phyloP scores from a whole-genome alignment of 345 rosid species.

The Brassica juncea region DNA sequence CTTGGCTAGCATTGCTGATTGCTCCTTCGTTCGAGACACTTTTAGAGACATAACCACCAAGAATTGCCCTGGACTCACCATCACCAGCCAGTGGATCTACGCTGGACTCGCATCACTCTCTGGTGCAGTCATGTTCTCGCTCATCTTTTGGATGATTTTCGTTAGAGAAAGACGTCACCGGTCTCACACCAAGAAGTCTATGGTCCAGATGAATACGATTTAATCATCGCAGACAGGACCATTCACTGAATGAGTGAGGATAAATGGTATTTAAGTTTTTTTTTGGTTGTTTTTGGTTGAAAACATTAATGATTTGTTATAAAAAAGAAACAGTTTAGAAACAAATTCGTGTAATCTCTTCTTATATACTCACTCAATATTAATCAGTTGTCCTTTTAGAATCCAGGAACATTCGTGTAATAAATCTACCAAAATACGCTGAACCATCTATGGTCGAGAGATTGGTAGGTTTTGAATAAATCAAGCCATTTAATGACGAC shows the following conservation, averaged over 20 bases:
- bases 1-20: slow-evolving; percentile 48
- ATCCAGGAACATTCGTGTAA: not conserved
- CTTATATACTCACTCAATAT: not conserved
- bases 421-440: not conserved
- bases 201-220: slow-evolving; percentile 34
- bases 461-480: not conserved
- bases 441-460: not conserved
- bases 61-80: slow-evolving; percentile 48
- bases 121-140: slow-evolving; percentile 47
- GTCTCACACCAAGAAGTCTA: slow-evolving; percentile 31
- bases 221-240: not conserved
- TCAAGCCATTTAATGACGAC: slow-evolving; percentile 12
- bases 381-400: not conserved
- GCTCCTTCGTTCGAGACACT: slow-evolving; percentile 49
- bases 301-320: not conserved
- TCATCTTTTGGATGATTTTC: slow-evolving; percentile 50
- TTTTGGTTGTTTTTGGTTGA: not conserved
- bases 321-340: not conserved
- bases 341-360: not conserved
- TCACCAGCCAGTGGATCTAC: slow-evolving; percentile 49
- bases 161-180: slow-evolving; percentile 47
- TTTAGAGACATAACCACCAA: slow-evolving; percentile 40
- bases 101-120: slow-evolving; percentile 52
- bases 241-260: not conserved
- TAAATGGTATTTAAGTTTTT: not conserved